Base-by-base conservation (phyloP, 352 stramenopile genomes). In the Elongisporangium anandrum region DNA sequence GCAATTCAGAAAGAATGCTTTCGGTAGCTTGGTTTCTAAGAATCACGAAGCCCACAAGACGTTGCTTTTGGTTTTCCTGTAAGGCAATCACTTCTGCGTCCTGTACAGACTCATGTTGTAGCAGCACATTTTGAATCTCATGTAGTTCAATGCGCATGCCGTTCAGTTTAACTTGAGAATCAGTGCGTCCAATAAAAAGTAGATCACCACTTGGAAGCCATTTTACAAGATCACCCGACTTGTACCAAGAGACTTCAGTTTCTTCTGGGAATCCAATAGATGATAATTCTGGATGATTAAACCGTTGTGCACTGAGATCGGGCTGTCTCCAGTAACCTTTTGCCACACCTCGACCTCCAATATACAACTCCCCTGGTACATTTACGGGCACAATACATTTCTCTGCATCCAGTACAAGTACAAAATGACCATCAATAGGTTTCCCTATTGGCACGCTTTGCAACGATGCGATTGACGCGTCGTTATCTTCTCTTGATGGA, bases 91-190 rank as follows among this genome's bases (percentile, higher is more conserved):
- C 75, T 52, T 83, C 74, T 13, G 77, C 76, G 21, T 83, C 68
- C 24, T 69, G 64, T 2, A 94, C 65, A 0, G 26, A 38, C 13
- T 50, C 7, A 26, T 81, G 64, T 9, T 70, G 59, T 5, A 88
- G 54, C 16, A 93, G 55, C 24, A 81, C 69, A 19, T 85, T 83
- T 7, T 87, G 79, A 16, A 94, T 77, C 68, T 94, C 85, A 10
- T 89, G 79, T 4, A 94, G 63, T 62, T 96, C 87, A 19, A 96
- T 84, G 2, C 87, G 82, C 66, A 91, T 90, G 13, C 85, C 87
- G 19, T 84, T 77, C 2, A 90, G 76, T 57, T 95, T 95, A 26
- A 94, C 81, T 57, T 94, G 87, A 3, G 76, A 66, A 59, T 95
- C 87, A 1, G 77, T 77, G 17, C 87, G 70, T 9, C 85, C 81